phyloP scores from a whole-genome alignment of 176 grass and related monocot species.

The Stipa capillata region DNA sequence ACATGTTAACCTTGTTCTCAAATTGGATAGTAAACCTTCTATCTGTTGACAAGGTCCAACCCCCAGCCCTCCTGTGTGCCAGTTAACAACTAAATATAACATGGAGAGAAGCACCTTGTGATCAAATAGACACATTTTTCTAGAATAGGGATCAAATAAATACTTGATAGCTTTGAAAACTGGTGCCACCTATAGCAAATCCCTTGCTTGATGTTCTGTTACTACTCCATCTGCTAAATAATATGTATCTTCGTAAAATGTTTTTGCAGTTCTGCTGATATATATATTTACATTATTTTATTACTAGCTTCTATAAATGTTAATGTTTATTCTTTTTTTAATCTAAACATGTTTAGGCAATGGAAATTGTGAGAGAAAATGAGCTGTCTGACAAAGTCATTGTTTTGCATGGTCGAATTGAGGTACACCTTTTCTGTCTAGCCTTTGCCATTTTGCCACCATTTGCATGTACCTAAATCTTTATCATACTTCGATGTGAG shows the following conservation, averaged over 20 bases:
- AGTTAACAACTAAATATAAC: background rate
- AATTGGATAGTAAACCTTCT: slow-evolving; percentile 8
- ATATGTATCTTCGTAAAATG: background rate
- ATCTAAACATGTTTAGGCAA: slow-evolving; percentile 59
- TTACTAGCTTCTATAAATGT: slow-evolving; percentile 6
- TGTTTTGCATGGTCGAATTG: slow-evolving; percentile 85
- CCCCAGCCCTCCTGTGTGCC: too few species aligned
- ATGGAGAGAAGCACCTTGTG: background rate
- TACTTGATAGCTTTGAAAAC: background rate
- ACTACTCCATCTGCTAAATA: background rate
- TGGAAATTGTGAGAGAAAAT: slow-evolving; percentile 91
- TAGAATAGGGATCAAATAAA: background rate
- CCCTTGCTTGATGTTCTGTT: background rate
- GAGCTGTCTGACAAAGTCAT: slow-evolving; percentile 86
- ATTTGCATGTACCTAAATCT: slow-evolving; percentile 5
- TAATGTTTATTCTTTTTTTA: slow-evolving; percentile 19
- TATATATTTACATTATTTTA: background rate
- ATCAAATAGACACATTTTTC: slow-evolving; percentile 9
- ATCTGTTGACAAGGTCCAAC: too few species aligned
- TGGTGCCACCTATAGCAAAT: background rate
- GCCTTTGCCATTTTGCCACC: background rate
- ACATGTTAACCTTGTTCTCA: background rate
- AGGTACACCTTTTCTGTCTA: slow-evolving; percentile 40
- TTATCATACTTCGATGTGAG: background rate
- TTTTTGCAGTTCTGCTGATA: background rate